Percentiles rank a stretch among this genome's conserved stretches.
These are phyloP conservation scores for Botrytis squamosa DNA, from an alignment of 2,329 filamentous ascomycete species.

Conservation along the genomic window DNA sequence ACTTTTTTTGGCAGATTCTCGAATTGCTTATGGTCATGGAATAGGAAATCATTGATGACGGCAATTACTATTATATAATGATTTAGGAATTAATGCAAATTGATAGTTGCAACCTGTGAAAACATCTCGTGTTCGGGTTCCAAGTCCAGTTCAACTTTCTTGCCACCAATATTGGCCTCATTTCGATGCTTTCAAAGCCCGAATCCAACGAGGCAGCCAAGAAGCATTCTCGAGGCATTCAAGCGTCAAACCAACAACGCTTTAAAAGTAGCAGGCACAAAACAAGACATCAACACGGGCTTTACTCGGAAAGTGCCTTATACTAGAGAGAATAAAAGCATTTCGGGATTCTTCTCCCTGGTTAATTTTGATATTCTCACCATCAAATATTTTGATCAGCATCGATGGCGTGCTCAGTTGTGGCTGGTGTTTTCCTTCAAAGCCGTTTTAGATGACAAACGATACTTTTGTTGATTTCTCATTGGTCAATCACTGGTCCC, in stretches of 20 bases:
- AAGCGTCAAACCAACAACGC: not conserved
- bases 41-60: conserved; percentile 17
- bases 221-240: not conserved
- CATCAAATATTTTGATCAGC: conserved; percentile 5
- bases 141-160: not conserved
- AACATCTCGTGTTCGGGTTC: conserved; percentile 3
- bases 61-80: conserved; percentile 23
- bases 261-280: not conserved
- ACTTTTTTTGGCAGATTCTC: not conserved
- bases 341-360: not conserved
- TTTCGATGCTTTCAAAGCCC: not conserved
- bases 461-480: not conserved
- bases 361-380: conserved; percentile 17
- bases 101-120: not conserved
- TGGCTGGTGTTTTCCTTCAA: conserved; percentile 22
- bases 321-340: not conserved
- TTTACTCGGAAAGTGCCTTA: conserved; percentile 15
- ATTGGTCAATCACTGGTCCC: conserved; percentile 4
- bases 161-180: not conserved
- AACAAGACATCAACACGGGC: conserved; percentile 6
- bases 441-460: conserved; percentile 20
- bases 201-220: not conserved
- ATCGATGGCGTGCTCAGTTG: conserved; percentile 21
- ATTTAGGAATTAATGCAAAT: conserved; percentile 24
- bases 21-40: conserved; percentile 4